Evolutionary conservation across 176 grass and related monocot species (phyloP).

Genomic region (Oryza coarctata): DNA sequence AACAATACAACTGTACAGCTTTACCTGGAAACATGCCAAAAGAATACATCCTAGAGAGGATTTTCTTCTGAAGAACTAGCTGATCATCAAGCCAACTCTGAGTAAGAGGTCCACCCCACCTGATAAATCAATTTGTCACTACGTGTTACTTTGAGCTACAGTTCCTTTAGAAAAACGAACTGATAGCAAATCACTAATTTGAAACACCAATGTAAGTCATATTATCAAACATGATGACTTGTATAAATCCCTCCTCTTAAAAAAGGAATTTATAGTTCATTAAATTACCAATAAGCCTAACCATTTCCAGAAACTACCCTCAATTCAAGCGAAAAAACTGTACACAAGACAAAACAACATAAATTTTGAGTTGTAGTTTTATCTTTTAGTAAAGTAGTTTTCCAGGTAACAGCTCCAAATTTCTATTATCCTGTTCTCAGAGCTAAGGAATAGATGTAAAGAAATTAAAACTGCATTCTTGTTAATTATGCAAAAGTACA

Average conservation of each 20-base stretch:
- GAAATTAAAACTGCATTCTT: neutral
- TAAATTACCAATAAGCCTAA: neutral
- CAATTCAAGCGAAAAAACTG: neutral
- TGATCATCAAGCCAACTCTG: conserved; percentile 77
- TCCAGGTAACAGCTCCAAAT: neutral
- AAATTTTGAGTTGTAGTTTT: neutral
- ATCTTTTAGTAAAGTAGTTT: too few species aligned
- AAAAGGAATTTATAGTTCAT: neutral
- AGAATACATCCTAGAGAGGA: conserved; percentile 67
- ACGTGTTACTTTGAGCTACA: neutral
- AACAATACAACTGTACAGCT: neutral
- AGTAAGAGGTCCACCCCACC: conserved; percentile 75
- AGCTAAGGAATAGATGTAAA: conserved; percentile 7
- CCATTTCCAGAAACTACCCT: neutral
- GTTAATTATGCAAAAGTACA: neutral
- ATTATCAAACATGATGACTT: neutral
- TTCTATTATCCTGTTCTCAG: neutral
- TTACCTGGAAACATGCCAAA: conserved; percentile 76
- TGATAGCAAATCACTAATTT: neutral
- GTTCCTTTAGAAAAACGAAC: neutral
- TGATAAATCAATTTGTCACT: conserved; percentile 28
- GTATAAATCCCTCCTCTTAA: neutral
- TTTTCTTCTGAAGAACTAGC: conserved; percentile 75
- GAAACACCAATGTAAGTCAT: neutral
- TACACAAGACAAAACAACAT: neutral